Evolutionary conservation across 257 asterid species (phyloP).

Genomic region (Plantago elongata): DNA sequence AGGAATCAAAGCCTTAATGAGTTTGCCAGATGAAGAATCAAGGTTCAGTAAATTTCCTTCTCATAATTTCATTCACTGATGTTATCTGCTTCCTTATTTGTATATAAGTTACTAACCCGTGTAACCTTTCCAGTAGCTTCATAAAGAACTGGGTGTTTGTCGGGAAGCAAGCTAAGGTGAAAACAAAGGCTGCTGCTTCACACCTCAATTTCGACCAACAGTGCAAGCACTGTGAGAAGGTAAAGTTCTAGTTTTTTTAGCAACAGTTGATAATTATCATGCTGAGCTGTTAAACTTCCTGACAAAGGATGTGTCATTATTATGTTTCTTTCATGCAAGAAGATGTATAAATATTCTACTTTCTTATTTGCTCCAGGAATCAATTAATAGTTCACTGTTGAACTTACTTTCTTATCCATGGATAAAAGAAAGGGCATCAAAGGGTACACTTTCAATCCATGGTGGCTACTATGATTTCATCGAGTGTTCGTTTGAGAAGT

Average conservation of each 20-base stretch:
- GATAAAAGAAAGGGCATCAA: slow-evolving; percentile 66
- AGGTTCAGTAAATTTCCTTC: slow-evolving; percentile 36
- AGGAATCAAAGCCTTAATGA: slow-evolving; percentile 92
- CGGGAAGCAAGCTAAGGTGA: slow-evolving; percentile 64
- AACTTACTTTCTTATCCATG: slow-evolving; percentile 79
- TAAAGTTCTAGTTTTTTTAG: slow-evolving; percentile 6
- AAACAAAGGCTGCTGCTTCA: slow-evolving; percentile 65
- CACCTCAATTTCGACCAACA: slow-evolving; percentile 80
- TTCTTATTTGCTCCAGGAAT: slow-evolving; percentile 53
- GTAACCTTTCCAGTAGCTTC: slow-evolving; percentile 59
- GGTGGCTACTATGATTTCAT: slow-evolving; percentile 95
- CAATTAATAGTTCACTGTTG: slow-evolving; percentile 71
- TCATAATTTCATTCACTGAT: slow-evolving; percentile 7
- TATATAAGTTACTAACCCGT: slow-evolving; percentile 22
- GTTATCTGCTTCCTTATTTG: slow-evolving; percentile 7
- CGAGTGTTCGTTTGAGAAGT: slow-evolving; percentile 84
- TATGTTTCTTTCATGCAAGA: not conserved
- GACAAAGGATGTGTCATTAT: slow-evolving; percentile 2
- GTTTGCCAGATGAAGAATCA: slow-evolving; percentile 66
- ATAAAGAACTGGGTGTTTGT: slow-evolving; percentile 68
- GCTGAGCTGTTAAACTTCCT: not conserved
- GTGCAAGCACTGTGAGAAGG: slow-evolving; percentile 98
- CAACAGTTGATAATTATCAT: not conserved
- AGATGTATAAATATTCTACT: too few species aligned
- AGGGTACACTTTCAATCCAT: slow-evolving; percentile 57